Base-by-base conservation (phyloP, 495 filamentous ascomycete species). In the Penicillium lividum region DNA sequence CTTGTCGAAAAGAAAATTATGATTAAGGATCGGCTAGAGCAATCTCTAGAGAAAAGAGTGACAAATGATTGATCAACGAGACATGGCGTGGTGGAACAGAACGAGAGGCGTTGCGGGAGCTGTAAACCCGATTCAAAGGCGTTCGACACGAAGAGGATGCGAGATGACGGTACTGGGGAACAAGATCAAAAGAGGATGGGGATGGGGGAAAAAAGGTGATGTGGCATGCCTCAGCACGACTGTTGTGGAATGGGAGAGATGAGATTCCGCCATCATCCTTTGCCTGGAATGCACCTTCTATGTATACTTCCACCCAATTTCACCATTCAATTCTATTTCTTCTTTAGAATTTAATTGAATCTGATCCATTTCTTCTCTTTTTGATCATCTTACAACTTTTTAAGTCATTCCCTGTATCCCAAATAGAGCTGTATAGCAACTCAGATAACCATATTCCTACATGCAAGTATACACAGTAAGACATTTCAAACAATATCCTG, bases 191-290 rank as follows among this genome's bases (percentile, higher is more conserved):
- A 61, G 58, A 56, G 22, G 31, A 49, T 18, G 6, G 34, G 22
- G 22, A 22, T 22, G 22, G 40, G 53, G 45, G 58, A 31, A 43
- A 36, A 47, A 42, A 42, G 29, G 29, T 50, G n/a, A 10, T 13
- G 51, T 59, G 61, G 57, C 61, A 63, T 63, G 57, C 61, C 53
- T 59, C 43, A 53, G 56, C 56, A 56, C 61, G 27, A 56, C 57
- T 63, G 56, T 57, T 50, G 54, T 50, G 44, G 54, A 49, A 55
- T 49, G 54, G 46, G n/a, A 30, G 27, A 42, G 22, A 43, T 49
- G 30, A 51, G 59, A 57, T 62, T 50, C 54, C 59, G 50, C 54
- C 25, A 49, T 29, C 46, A 27, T 27, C 43, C 6, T 18, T 30
- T 18, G 11, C 31, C 44, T 49, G 46, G 46, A 49, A 49, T 49